phyloP scores from a whole-genome alignment of 1,284 basidiomycete species.

The Thecaphora thlaspeos region DNA sequence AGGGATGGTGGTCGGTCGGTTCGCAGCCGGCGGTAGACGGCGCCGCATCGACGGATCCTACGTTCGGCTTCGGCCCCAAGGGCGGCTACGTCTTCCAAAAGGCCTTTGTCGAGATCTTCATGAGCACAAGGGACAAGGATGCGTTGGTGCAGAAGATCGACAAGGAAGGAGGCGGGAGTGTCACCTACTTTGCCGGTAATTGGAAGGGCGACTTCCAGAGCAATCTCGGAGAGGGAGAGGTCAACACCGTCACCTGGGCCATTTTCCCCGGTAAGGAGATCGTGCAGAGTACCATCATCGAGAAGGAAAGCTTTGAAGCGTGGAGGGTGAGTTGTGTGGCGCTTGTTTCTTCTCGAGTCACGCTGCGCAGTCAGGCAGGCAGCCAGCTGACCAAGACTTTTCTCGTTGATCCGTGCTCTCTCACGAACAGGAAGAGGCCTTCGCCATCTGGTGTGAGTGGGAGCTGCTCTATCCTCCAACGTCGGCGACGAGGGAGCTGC shows the following conservation, averaged over 20 bases:
- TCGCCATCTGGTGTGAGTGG: slow-evolving; percentile 95
- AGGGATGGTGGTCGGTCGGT: slow-evolving; percentile 85
- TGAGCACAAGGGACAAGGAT: slow-evolving; percentile 67
- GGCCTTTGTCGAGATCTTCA: slow-evolving; percentile 95
- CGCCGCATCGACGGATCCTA: slow-evolving; percentile 58
- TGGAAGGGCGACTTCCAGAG: slow-evolving; percentile 57
- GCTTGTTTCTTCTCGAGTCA: too few relatives aligned
- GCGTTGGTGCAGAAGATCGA: slow-evolving; percentile 66
- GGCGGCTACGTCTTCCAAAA: slow-evolving; percentile 96
- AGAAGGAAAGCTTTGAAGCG: slow-evolving; percentile 60
- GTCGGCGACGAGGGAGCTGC: slow-evolving; percentile 71
- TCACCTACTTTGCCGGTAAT: slow-evolving; percentile 85
- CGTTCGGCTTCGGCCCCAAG: slow-evolving; percentile 88
- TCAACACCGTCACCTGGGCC: slow-evolving; percentile 61
- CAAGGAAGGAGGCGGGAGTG: slow-evolving; percentile 63
- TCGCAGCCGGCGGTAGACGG: slow-evolving; percentile 72
- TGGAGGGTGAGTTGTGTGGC: slow-evolving; percentile 58
- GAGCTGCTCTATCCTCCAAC: slow-evolving; percentile 76
- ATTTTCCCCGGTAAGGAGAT: slow-evolving; percentile 61
- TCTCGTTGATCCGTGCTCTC: too few relatives aligned
- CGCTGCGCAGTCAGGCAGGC: too few relatives aligned
- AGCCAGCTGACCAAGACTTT: too few relatives aligned
- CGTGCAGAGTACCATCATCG: slow-evolving; percentile 60
- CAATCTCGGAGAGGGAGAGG: slow-evolving; percentile 57
- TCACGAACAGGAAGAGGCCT: slow-evolving; percentile 79